Conservation (phyloP, 345 rosid species). For the Acer yangbiense region DNA sequence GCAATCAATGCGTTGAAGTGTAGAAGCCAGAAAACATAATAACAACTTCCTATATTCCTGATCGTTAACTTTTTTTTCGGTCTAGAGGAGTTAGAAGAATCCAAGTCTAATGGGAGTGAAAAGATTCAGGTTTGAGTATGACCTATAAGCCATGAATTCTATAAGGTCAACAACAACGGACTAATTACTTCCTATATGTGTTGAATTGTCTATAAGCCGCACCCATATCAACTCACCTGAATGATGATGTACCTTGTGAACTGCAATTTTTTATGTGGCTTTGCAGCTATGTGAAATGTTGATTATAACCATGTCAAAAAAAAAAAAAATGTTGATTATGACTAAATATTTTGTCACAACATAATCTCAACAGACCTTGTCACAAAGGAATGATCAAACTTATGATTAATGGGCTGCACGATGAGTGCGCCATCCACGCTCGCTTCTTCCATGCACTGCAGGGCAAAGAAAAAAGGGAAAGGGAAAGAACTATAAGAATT, state of each 20-base stretch:
- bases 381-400: constrained; percentile 86
- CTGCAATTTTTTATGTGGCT: background rate
- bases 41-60: background rate
- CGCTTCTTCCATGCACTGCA: constrained; percentile 88
- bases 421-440: constrained; percentile 91
- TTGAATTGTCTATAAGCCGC: background rate
- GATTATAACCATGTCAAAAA: too few relatives aligned
- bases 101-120: background rate
- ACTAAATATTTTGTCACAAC: background rate
- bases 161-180: constrained; percentile 4
- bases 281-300: background rate
- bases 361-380: constrained; percentile 55
- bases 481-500: background rate
- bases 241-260: background rate
- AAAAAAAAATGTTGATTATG: background rate
- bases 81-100: background rate
- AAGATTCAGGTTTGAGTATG: constrained; percentile 1
- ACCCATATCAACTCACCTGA: background rate
- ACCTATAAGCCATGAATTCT: background rate
- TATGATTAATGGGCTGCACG: constrained; percentile 96
- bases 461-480: background rate
- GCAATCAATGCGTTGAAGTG: background rate
- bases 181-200: background rate
- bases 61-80: background rate
- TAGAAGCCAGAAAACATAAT: background rate